Percentiles rank a stretch among this genome's conserved stretches.
Conservation (phyloP, 2,329 filamentous ascomycete species). For the Pezicula rhizophila region DNA sequence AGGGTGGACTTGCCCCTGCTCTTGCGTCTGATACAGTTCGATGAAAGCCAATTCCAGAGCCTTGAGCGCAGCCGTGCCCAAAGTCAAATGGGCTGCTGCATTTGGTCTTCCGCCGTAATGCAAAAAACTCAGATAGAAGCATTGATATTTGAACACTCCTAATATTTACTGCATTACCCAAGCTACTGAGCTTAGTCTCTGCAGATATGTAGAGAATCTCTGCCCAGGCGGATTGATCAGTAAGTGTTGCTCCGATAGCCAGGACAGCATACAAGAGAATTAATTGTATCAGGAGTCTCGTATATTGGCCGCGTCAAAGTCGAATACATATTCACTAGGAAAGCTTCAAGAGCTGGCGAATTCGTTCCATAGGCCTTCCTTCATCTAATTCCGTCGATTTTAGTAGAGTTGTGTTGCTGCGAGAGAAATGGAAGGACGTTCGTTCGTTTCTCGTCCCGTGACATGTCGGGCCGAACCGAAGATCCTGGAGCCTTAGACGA, state of each 20-base stretch:
- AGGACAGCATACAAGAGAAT: slow-evolving; percentile 2
- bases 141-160: background rate
- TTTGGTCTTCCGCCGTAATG: background rate
- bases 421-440: no score
- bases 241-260: slow-evolving; percentile 5
- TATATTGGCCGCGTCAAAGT: background rate
- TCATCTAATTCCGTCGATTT: no score
- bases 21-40: background rate
- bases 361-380: no score
- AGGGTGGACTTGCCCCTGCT: background rate
- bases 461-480: no score
- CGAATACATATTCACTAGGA: background rate
- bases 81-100: background rate
- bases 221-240: slow-evolving; percentile 1
- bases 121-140: background rate
- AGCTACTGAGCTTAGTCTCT: background rate
- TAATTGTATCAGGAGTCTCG: slow-evolving; percentile 1
- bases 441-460: no score
- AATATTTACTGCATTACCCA: background rate
- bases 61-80: slow-evolving; percentile 3
- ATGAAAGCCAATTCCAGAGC: slow-evolving; percentile 3
- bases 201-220: background rate
- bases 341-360: background rate
- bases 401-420: no score
- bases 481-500: background rate